Evolutionary conservation across 495 filamentous ascomycete genomes (phyloP).

Genomic region (Penicillium parvum): DNA sequence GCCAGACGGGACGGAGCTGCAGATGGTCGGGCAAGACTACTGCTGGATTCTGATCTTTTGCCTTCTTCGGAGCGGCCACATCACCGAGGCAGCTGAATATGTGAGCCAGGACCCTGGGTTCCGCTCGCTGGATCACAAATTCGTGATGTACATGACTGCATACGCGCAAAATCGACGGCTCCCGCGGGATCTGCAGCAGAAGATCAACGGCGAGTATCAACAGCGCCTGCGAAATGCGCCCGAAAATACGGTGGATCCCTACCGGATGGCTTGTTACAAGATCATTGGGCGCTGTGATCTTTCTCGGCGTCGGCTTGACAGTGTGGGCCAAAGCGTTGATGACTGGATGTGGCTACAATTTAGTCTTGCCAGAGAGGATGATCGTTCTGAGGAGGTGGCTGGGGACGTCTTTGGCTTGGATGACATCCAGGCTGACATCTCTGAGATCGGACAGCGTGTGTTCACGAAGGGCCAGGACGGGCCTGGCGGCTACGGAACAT

Average conservation of each 20-base stretch:
- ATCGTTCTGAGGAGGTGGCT: constrained; percentile 75
- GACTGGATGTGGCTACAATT: constrained; percentile 99
- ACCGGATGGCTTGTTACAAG: constrained; percentile 96
- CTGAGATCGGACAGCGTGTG: constrained; percentile 82
- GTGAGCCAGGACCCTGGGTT: constrained; percentile 76
- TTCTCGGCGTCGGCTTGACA: constrained; percentile 70
- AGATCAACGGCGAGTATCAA: constrained; percentile 84
- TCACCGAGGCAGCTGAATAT: constrained; percentile 80
- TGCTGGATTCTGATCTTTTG: constrained; percentile 94
- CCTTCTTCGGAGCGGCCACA: constrained; percentile 79
- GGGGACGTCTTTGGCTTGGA: constrained; percentile 84
- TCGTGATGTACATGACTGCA: constrained; percentile 79
- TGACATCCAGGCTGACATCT: constrained; percentile 78
- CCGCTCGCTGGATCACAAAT: constrained; percentile 83
- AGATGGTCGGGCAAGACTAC: constrained; percentile 68
- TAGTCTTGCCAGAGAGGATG: constrained; percentile 81
- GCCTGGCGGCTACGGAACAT: constrained; percentile 77
- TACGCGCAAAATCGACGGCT: constrained; percentile 71
- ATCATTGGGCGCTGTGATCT: constrained; percentile 94
- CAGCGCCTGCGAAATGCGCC: constrained; percentile 76
- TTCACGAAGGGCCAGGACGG: constrained; percentile 70
- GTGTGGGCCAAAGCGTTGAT: constrained; percentile 73
- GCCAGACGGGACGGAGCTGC: constrained; percentile 66
- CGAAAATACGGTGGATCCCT: constrained; percentile 86
- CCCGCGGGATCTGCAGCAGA: constrained; percentile 70